Conservation (phyloP, 2,329 filamentous ascomycete species). For the Paecilomyces variotii region DNA sequence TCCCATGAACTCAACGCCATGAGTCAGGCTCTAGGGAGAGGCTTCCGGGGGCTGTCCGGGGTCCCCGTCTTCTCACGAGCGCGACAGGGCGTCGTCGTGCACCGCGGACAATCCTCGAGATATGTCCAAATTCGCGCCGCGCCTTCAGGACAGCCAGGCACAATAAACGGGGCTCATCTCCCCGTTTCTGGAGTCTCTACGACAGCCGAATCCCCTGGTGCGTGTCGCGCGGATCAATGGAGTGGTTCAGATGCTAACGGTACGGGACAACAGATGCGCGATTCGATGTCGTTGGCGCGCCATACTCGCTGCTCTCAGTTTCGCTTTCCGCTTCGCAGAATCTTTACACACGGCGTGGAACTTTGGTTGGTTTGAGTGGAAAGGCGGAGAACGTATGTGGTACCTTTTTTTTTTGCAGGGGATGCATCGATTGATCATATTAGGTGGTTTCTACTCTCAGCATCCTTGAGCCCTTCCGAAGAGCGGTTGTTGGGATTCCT, state of each 20-base stretch:
- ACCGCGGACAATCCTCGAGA: conserved; percentile 22
- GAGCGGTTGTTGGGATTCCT: conserved; percentile 74
- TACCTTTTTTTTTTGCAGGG: not conserved
- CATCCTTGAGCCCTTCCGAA: conserved; percentile 72
- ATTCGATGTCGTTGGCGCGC: conserved; percentile 87
- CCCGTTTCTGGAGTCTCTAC: conserved; percentile 29
- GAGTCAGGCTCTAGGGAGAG: conserved; percentile 28
- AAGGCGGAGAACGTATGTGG: conserved; percentile 74
- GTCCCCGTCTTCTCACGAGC: conserved; percentile 19
- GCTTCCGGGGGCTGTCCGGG: conserved; percentile 25
- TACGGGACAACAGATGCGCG: conserved; percentile 60
- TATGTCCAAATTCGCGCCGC: conserved; percentile 38
- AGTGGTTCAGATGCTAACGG: not conserved
- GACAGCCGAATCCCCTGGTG: conserved; percentile 37
- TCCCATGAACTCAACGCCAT: conserved; percentile 16
- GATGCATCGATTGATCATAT: not conserved
- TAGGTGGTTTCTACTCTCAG: conserved; percentile 85
- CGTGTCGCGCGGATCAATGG: conserved; percentile 3
- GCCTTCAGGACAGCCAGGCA: conserved; percentile 28
- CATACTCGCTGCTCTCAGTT: conserved; percentile 89
- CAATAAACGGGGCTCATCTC: conserved; percentile 29
- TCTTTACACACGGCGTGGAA: conserved; percentile 86
- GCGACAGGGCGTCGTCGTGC: conserved; percentile 12
- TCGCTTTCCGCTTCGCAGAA: conserved; percentile 87
- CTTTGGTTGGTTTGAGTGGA: conserved; percentile 80